Evolutionary conservation across 2,329 filamentous ascomycete genomes (phyloP), one percentile per base, ranked within the genome.

Genomic region (Zymoseptoria brevis): DNA sequence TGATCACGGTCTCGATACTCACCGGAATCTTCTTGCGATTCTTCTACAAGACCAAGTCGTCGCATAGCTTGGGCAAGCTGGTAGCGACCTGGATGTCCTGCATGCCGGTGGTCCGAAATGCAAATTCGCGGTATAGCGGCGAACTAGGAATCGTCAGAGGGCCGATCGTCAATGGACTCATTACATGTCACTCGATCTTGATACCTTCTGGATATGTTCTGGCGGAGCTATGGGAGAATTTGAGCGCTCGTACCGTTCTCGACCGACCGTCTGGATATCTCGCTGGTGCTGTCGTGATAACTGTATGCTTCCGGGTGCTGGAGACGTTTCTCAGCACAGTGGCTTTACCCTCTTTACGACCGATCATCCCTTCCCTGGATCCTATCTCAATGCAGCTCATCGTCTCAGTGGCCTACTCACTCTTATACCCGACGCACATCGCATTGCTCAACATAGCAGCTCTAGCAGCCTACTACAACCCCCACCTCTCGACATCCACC

Each of bases 41-140:
- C 35, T 45, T 45, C 35, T 45, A 45, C 35, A 16, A n/a, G 35
- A 45, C 35, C 13, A 16, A 16, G 4, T 45, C 35, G 35, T 16
- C 21, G 24, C 22, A 13, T 8, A 21, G 13, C 3, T 49, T 55
- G 6, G 41, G 57, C 13, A 53, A 50, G 48, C 51, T 49, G 29
- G 24, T 59, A 7, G 35, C 91, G 3, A 75, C 95, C 8, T 75
- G 94, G 50, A 89, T 90, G 4, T 81, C 88, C 60, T 91, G 85
- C 76, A 83, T 89, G 22, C 92, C 92, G 0, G 77, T 83, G 8
- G 73, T 87, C 16, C 90, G 96, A 71, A 87, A 82, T 69, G 80
- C 86, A 52, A 74, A 94, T n/a, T 87, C 87, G 69, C 77, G 80
- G 57, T 77, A 82, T 70, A 95, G 89, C 73, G 79, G 77, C 4